Base-by-base conservation (phyloP, 1,284 basidiomycete genomes). In the Malassezia brasiliensis region DNA sequence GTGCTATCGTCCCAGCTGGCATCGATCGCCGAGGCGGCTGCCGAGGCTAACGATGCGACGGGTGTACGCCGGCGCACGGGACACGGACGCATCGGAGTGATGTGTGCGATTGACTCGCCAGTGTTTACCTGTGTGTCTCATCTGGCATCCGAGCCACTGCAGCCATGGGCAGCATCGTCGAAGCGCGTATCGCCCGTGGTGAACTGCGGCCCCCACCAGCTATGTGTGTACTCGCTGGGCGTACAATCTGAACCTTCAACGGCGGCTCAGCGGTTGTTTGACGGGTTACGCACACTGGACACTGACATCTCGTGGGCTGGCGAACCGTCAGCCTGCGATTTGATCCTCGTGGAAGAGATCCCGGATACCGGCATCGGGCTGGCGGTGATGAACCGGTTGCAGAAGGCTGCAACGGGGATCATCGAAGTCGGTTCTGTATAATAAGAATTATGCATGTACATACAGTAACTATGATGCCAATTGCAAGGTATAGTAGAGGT, bases 341-440 rank as follows among this genome's bases (percentile, higher is more conserved):
- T 84, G 30, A 96, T 99, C 64, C 75, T 96, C 14, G 82, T 94
- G 48, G 91, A 98, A 76, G 89, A 85, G 56, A 80, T 96, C 17
- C 76, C 79, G 34, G 89, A 96, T 73, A 81, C 81, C 19, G 82
- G 83, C 28, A 85, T 96, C 63, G 94, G 93, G 0, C 76, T 96
- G 44, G 94, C 94, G 1, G 83, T 98, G 25, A 96, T 96, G 91
- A 96, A 98, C 73, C 81, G 93, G n/a, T 82, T 91, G n/a, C 82
- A 82, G 59, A 98, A 98, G 75, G 93, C 94, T 1, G 90, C 90
- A 14, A 63, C 64, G 42, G 55, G 48, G 11, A 64, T 20, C 12
- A 19, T 53, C 15, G 22, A 19, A 5, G 35, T 47, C 8, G 45
- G 45, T 12, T 15, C 12, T 40, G 11, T 20, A 20, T 40, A 37